A percentile compares a stretch with the other conserved stretches of the same genome.
These are phyloP conservation scores for Arthroderma sp. DNA, from an alignment of 2,329 filamentous ascomycete genomes.

Conservation along the genomic window DNA sequence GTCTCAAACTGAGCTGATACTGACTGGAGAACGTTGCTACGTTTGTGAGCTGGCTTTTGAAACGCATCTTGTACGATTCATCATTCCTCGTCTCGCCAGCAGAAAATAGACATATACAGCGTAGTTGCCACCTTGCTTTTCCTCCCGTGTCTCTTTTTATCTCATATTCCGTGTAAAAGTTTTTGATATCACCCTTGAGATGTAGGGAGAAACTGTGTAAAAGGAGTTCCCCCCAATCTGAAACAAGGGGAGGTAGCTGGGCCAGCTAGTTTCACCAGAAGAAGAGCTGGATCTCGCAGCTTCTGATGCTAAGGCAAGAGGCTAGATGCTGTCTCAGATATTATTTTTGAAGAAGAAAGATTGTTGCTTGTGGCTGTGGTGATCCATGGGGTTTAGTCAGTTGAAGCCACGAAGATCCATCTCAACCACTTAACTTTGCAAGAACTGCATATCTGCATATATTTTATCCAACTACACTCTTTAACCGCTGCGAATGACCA, in stretches of 20 bases:
- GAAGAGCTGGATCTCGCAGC: not conserved
- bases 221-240: not conserved
- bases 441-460: too few species aligned
- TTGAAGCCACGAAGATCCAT: not conserved
- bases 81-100: not conserved
- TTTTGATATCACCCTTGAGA: not conserved
- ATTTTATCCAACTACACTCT: too few species aligned
- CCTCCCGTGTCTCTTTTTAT: not conserved
- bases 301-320: not conserved
- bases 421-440: not conserved
- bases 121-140: not conserved
- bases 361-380: too few species aligned
- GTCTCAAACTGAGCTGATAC: slow-evolving; percentile 12
- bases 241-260: not conserved
- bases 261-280: not conserved
- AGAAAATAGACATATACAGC: not conserved
- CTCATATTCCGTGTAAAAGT: not conserved
- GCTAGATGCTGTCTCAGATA: not conserved
- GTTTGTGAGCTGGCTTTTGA: slow-evolving; percentile 42
- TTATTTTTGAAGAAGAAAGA: not conserved
- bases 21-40: slow-evolving; percentile 43
- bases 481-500: not conserved
- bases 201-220: not conserved
- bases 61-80: slow-evolving; percentile 33
- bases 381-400: too few species aligned